Evolutionary conservation across 2,329 filamentous ascomycete genomes (phyloP).

Genomic region (Epichloe gansuensis): DNA sequence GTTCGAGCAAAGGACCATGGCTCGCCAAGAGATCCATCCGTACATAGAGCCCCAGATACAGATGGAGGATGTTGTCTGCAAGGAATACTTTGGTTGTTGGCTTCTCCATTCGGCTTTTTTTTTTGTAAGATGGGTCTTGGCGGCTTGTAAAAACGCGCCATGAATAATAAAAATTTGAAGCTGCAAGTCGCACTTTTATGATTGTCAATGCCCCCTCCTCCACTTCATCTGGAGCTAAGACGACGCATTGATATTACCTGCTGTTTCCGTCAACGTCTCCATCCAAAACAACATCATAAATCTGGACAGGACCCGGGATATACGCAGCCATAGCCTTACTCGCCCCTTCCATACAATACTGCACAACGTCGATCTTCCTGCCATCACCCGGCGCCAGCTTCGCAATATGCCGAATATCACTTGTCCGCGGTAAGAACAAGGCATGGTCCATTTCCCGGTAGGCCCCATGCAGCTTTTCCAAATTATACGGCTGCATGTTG

Average conservation of each 20-base stretch:
- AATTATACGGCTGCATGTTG: slow-evolving; percentile 78
- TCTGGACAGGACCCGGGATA: slow-evolving; percentile 26
- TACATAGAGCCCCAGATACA: slow-evolving; percentile 20
- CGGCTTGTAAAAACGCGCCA: too few relatives aligned
- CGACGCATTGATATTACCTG: neutral
- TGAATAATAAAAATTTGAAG: too few relatives aligned
- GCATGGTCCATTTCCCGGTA: slow-evolving; percentile 52
- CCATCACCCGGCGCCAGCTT: slow-evolving; percentile 32
- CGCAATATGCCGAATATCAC: slow-evolving; percentile 69
- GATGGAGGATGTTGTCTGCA: slow-evolving; percentile 14
- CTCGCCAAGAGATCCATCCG: slow-evolving; percentile 16
- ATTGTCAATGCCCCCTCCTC: too few relatives aligned
- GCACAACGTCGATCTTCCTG: slow-evolving; percentile 59
- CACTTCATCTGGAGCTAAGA: neutral
- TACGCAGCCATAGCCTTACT: slow-evolving; percentile 72
- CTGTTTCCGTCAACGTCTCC: neutral
- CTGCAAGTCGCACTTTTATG: too few relatives aligned
- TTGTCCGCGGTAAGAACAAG: slow-evolving; percentile 77
- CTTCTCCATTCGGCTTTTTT: neutral
- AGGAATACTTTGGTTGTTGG: neutral
- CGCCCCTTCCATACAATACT: slow-evolving; percentile 84
- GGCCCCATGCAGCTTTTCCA: slow-evolving; percentile 48
- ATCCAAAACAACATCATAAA: neutral
- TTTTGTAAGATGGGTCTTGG: too few relatives aligned
- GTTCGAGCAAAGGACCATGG: slow-evolving; percentile 47